Percentiles rank a stretch among this genome's conserved stretches.
These are phyloP conservation scores for Thermomucor indicae-seudaticae DNA, from an alignment of 371 early-diverging fungal genomes.

Conservation along the genomic window DNA sequence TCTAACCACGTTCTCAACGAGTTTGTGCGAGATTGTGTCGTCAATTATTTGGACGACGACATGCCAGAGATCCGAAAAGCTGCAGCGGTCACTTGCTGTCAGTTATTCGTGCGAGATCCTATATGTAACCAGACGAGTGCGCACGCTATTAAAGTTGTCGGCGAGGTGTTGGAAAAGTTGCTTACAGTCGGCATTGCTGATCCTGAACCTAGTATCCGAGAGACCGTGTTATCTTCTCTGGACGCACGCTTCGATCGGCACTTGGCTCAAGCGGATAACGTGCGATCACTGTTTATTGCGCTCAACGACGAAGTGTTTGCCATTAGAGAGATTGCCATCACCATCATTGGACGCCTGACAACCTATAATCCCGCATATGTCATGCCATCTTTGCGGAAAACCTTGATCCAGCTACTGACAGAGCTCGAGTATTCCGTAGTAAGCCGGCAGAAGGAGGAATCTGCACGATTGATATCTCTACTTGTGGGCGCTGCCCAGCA, in stretches of 20 bases:
- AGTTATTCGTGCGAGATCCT: conserved; percentile 73
- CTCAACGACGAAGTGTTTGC: conserved; percentile 91
- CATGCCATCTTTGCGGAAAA: conserved; percentile 86
- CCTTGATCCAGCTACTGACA: conserved; percentile 85
- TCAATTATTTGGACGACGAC: conserved; percentile 85
- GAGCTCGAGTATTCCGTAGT: conserved; percentile 89
- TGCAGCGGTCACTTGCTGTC: conserved; percentile 87
- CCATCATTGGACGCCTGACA: conserved; percentile 85
- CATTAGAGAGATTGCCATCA: conserved; percentile 83
- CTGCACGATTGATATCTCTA: conserved; percentile 75
- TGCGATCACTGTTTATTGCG: conserved; percentile 85
- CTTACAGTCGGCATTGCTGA: conserved; percentile 91
- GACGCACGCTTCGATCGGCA: conserved; percentile 87
- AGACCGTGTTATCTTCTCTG: conserved; percentile 75
- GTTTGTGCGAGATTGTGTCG: conserved; percentile 85
- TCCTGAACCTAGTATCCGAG: conserved; percentile 76
- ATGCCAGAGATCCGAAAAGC: conserved; percentile 79
- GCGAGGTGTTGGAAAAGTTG: conserved; percentile 85
- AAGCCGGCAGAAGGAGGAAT: conserved; percentile 87
- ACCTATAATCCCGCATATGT: conserved; percentile 91
- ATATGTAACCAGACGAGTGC: conserved; percentile 78
- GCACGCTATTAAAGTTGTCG: conserved; percentile 83
- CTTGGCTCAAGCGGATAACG: conserved; percentile 87
- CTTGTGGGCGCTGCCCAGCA: conserved; percentile 76
- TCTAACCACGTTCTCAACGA: conserved; percentile 79